Base-by-base conservation (phyloP, 768 basidiomycete species). In the Lactarius psammicola region DNA sequence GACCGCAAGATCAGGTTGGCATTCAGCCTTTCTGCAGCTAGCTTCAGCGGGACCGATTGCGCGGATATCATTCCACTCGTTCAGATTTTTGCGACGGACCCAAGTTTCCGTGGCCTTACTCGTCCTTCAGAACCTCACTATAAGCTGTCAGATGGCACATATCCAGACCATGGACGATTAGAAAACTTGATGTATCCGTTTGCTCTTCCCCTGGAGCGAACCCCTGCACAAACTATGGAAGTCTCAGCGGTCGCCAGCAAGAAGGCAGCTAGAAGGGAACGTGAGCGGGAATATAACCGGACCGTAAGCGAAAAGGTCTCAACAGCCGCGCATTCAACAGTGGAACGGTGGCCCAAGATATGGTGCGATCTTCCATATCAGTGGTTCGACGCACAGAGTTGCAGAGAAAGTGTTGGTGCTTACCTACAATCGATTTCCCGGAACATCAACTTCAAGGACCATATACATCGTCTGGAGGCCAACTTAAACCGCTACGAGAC, bases 21-120 rank as follows among this genome's bases (percentile, higher is more conserved):
- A 4, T 63, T 63, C 56, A 42, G 56, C 31, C 62, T 63, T 17
- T 28, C 62, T 1, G 56, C 62, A 23, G 62, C 62, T 2, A 38
- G 38, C 5, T 63, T 36, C 33, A 30, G 62, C 44, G 2, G 31
- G 17, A 26, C 62, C 15, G 11, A 49, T 2, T 23, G n/a, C 7
- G 49, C 56, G 1, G 31, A 57, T 8, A 20, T 63, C 26, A 10
- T 57, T 17, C 56, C 56, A 5, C 23, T 49, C 2, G 0, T 63
- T 10, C 13, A 49, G 1, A 46, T 36, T 3, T 51, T 57, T 17
- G 51, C 62, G 2, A 46, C 38, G 23, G 62, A 57, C 33, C 6
- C 3, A 30, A 44, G 62, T 30, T 57, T 46, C 40, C 17, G 11
- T 11, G 11, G 28, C 31, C 38, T 31, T 42, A 54, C 26, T 11